Base-by-base conservation (phyloP, 371 early-diverging fungal species). In the Gilbertella persicaria region DNA sequence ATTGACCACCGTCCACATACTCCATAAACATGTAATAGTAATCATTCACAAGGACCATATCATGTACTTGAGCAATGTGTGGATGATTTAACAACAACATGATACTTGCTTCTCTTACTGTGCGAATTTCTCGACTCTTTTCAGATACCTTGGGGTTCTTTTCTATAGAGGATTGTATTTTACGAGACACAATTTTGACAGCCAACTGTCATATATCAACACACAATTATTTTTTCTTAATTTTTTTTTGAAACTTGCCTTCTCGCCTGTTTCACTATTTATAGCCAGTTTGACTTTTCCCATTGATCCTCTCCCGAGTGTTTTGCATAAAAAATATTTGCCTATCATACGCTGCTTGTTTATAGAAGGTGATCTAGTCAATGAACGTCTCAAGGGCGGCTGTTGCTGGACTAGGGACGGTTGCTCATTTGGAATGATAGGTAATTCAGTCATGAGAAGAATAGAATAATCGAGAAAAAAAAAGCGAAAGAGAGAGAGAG, bases 261-360 rank as follows among this genome's bases (percentile, higher is more conserved):
- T 88, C 60, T 91, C 89, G 20, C 87, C 88, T 17, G 88, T 92
- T 19, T 86, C 71, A 29, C 83, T 84, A 65, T 96, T 89, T 10
- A 91, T 73, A n/a, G 91, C 98, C 35, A 97, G 78, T 63, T 96
- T 94, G 46, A 99, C 99, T 68, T 94, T 94, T 49, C 96, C 95
- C 89, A 96, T 97, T 43, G 93, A 91, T 13, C 99, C 99, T 37
- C 91, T 91, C 14, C 99, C 99, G 21, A 99, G 70, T 0, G 93
- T 91, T 61, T 92, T 95, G 46, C 89, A 80, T 45, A 99, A 80
- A 50, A 82, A 84, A 62, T 93, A 99, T 53, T 89, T 85, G 21
- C 93, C 94, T 33, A 94, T 78, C 47, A 75, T 33, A 13, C 33
- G 33, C 10, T 33, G 33, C 13, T 33, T 33, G 13, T 33, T 33